Evolutionary conservation across 176 grass and related monocot genomes (phyloP), one percentile per base, ranked within the genome.

Genomic region (Oryza australiensis): DNA sequence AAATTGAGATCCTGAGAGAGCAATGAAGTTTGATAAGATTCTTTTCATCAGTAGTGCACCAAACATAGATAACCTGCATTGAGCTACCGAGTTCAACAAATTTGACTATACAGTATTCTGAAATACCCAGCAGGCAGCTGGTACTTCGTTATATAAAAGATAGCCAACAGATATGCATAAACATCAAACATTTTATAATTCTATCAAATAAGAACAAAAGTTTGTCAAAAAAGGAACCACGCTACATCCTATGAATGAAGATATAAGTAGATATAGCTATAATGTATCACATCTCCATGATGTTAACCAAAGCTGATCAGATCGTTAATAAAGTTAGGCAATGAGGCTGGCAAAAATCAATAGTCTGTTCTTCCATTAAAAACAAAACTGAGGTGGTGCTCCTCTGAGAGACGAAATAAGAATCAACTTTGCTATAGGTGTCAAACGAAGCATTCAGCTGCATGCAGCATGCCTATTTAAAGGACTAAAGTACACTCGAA

Each of bases 21-120:
- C 75, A 65, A 24, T 23, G 35, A 73, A 80, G 11, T 53, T n/a
- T 22, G 27, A 27, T 68, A 30, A 70, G 43, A 84, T 48, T 15
- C 3, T 51, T 48, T 37, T 10, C 16, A 65, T 53, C 9, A 66
- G 20, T 46, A 15, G 27, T 48, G 12, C 53, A 12, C 38, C 48
- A 51, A 69, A 70, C 37, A 32, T 41, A 12, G 10, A 76, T 13
- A 72, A 72, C 16, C 23, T 7, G 16, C 26, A 48, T n/a, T 46
- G 37, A 48, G 70, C 26, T 60, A 20, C 26, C 13, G 7, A 23
- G 66, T 30, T 55, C 22, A 67, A 43, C 32, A 73, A 73, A 24
- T 4, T 27, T 20, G 14, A 62, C 53, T 14, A 23, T 23, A 40
- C 26, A 5, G 26, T 73, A 20, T 72, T 41, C 12, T 16, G 40